Percentiles rank a stretch among this genome's conserved stretches.
Evolutionary conservation across 2,329 filamentous ascomycete genomes (phyloP).

Genomic region (Xylaria digitata): DNA sequence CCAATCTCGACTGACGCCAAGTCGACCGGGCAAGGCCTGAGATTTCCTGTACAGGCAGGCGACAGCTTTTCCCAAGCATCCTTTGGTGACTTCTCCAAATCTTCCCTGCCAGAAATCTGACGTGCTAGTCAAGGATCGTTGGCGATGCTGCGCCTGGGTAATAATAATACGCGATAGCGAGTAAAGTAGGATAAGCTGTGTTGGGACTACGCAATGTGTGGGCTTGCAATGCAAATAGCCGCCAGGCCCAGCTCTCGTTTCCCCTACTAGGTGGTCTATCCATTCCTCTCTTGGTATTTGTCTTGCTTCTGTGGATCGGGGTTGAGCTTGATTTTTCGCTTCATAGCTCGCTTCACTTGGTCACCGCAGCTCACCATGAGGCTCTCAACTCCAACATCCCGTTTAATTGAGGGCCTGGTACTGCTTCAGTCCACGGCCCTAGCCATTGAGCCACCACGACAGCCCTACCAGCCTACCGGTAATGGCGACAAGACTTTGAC

Average conservation of each 20-base stretch:
- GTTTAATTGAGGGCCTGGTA: slow-evolving; percentile 37
- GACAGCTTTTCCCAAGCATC: slow-evolving; percentile 21
- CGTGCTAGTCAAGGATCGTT: slow-evolving; percentile 25
- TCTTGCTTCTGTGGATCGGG: neutral
- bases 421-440: slow-evolving; percentile 39
- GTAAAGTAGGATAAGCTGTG: slow-evolving; percentile 13
- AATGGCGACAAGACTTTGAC: slow-evolving; percentile 67
- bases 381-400: slow-evolving; percentile 16
- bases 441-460: slow-evolving; percentile 63
- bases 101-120: slow-evolving; percentile 24
- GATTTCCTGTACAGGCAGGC: slow-evolving; percentile 36
- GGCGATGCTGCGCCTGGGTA: slow-evolving; percentile 12
- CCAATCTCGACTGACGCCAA: slow-evolving; percentile 36
- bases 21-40: slow-evolving; percentile 25
- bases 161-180: slow-evolving; percentile 21
- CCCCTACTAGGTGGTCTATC: neutral
- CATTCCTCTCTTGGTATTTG: slow-evolving; percentile 6
- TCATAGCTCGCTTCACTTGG: slow-evolving; percentile 6
- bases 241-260: slow-evolving; percentile 6
- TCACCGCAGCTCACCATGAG: slow-evolving; percentile 38
- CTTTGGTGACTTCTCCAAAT: slow-evolving; percentile 26
- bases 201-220: neutral
- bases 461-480: slow-evolving; percentile 65
- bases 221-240: slow-evolving; percentile 10
- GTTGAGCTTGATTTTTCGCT: slow-evolving; percentile 3